Evolutionary conservation across 2,329 filamentous ascomycete genomes (phyloP), one percentile per base, ranked within the genome.

Genomic region (Apiospora kogelbergensis): DNA sequence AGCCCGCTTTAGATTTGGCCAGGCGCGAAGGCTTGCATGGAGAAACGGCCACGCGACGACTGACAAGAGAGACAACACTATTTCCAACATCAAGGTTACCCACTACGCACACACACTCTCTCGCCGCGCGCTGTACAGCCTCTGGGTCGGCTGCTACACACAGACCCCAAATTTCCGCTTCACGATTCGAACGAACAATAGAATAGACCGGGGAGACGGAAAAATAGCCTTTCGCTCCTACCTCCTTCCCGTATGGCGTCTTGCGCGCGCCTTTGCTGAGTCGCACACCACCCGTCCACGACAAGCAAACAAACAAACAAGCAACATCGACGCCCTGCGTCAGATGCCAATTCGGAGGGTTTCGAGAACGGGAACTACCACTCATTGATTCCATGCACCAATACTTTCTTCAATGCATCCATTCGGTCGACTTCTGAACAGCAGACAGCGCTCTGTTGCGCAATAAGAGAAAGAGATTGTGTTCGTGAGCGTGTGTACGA

Each of bases 281-380:
- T 60, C 30, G 53, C 53, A 60, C 53, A 60, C 30, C 45, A 57
- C 30, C 30, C 30, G 53, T 37, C 30, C 53, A 60, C 63, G 37
- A 26, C 37, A 64, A 64, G 60, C 60, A 64, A 64, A 26, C 60
- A 65, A 65, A 65, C 63, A 65, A 65, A 65, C 63, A 65, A 65
- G 41, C 63, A 65, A 6, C 63, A 65, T 37, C 37, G 63, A n/a
- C 63, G 63, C 63, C 40, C 63, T 24, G 37, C 53, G 53, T 40
- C 63, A 30, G 22, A 44, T 65, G 37, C 63, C 40, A 41, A 65
- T 24, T 6, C 10, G 37, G 48, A 57, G 48, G 53, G n/a, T 17
- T 60, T 17, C 30, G 53, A 60, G 53, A 60, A 37, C 30, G 30
- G 53, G 53, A 60, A 60, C n/a, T 37, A 30, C 53, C 63, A 65